Percentiles rank a stretch among this genome's conserved stretches.
These are phyloP conservation scores for Eutrema japonicum DNA, from an alignment of 345 rosid species.

Conservation along the genomic window DNA sequence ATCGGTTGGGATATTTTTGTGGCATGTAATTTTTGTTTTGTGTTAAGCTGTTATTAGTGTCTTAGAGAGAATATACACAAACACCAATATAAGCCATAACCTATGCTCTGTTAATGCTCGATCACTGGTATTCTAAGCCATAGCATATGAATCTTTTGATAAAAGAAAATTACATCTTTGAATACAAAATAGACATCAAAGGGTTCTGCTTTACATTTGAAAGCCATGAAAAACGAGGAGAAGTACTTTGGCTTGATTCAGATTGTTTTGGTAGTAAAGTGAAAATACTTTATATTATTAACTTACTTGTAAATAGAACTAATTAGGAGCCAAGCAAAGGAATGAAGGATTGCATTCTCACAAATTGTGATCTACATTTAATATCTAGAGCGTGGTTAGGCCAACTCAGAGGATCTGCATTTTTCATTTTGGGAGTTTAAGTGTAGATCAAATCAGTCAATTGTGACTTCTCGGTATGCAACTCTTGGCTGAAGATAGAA, in stretches of 20 bases:
- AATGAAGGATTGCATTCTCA: slow-evolving; percentile 22
- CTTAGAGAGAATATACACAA: no score
- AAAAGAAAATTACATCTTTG: not conserved
- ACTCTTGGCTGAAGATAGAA: slow-evolving; percentile 54
- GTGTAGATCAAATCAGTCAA: slow-evolving; percentile 21
- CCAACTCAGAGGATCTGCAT: slow-evolving; percentile 1
- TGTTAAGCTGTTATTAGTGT: no score
- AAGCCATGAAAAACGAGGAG: slow-evolving; percentile 1
- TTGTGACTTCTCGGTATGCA: slow-evolving; percentile 33
- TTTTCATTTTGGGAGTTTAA: not conserved
- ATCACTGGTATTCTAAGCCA: not conserved
- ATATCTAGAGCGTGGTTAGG: not conserved
- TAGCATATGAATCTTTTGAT: not conserved
- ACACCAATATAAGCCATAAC: no score
- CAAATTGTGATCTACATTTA: not conserved
- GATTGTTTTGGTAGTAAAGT: not conserved
- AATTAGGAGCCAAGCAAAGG: slow-evolving; percentile 7
- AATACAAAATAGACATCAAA: not conserved
- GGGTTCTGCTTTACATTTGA: slow-evolving; percentile 4
- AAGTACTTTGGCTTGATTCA: slow-evolving; percentile 13
- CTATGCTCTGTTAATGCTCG: no score
- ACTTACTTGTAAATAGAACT: slow-evolving; percentile 1
- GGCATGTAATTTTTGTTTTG: no score
- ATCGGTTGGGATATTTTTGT: no score
- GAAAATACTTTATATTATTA: not conserved